phyloP scores from a whole-genome alignment of 176 grass and related monocot species.

The Olyra latifolia region DNA sequence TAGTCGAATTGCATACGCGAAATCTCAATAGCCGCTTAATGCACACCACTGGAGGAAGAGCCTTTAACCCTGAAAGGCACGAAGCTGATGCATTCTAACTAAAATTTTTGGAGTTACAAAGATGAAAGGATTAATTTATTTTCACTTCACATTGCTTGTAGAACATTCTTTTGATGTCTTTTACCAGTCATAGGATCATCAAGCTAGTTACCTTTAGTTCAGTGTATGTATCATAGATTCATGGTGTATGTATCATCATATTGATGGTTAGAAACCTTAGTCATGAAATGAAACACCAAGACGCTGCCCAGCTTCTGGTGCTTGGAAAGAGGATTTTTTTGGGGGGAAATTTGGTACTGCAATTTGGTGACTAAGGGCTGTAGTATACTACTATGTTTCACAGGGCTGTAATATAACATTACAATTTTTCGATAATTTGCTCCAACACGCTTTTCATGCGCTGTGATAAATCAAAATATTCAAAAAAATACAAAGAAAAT shows the following conservation, averaged over 20 bases:
- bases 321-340: neutral
- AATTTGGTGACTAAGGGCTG: too few species aligned
- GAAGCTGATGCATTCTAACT: neutral
- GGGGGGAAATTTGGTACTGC: too few species aligned
- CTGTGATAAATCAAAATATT: too few species aligned
- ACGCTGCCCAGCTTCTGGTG: neutral
- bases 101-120: neutral
- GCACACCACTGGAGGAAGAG: neutral
- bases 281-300: neutral
- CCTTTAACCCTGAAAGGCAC: too few species aligned
- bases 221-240: neutral
- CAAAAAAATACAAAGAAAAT: too few species aligned
- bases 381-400: too few species aligned
- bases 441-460: too few species aligned
- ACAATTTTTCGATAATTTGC: too few species aligned
- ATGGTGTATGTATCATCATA: neutral
- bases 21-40: neutral
- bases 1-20: constrained; percentile 49
- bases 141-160: neutral
- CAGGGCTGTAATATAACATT: too few species aligned
- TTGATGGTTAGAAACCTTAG: neutral
- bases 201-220: neutral
- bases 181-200: neutral
- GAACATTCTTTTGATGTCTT: neutral
- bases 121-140: neutral